These are phyloP conservation scores for Globisporangium canariense DNA, from an alignment of 352 stramenopile genomes.

Conservation along the genomic window DNA sequence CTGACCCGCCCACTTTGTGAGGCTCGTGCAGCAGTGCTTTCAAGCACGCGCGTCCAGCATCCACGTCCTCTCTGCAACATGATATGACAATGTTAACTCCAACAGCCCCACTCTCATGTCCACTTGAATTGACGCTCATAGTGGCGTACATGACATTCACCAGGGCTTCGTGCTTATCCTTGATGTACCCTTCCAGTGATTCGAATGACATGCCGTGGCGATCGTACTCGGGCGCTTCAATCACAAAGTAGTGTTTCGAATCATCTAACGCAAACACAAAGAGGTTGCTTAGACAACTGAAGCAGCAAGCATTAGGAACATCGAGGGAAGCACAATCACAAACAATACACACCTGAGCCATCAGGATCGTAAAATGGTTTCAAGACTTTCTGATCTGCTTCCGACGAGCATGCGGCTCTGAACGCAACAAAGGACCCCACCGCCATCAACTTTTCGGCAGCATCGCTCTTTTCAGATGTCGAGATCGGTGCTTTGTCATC, in stretches of 20 bases:
- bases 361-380: conserved; percentile 15
- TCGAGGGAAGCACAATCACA: conserved; percentile 12
- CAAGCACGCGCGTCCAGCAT: not conserved
- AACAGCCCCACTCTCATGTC: not conserved
- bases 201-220: conserved; percentile 10
- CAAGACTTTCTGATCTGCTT: conserved; percentile 9
- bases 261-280: conserved; percentile 21
- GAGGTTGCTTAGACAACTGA: not conserved
- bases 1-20: not conserved
- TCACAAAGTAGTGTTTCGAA: conserved; percentile 30
- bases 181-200: conserved; percentile 21
- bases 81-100: not conserved
- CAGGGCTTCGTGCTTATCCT: not conserved
- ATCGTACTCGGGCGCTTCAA: conserved; percentile 30
- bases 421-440: conserved; percentile 14
- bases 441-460: conserved; percentile 11
- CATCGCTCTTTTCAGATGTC: not conserved
- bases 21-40: conserved; percentile 5
- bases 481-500: conserved; percentile 5
- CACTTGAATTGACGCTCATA: not conserved
- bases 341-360: conserved; percentile 13
- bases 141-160: conserved; percentile 5
- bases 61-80: conserved; percentile 4
- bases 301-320: not conserved
- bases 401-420: not conserved